Evolutionary conservation across 1,139 yeast species (phyloP), one percentile per base, ranked within the genome.

Genomic region (Geotrichum histeridarum): DNA sequence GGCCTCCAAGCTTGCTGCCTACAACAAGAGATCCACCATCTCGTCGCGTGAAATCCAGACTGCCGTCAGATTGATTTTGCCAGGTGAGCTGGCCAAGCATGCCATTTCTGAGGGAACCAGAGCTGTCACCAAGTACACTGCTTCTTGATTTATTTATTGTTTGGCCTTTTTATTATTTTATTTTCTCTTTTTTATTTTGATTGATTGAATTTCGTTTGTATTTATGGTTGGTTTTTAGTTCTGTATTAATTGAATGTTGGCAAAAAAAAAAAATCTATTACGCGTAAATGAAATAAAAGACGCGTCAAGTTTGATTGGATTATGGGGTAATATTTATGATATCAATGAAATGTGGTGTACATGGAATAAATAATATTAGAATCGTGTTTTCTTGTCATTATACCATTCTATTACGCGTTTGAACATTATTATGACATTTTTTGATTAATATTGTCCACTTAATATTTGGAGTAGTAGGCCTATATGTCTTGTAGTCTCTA

Each of bases 41-140:
- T 90, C 98, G 64, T 96, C 99, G 60, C 90, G 99, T 82, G 99
- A 93, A 79, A 93, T 93, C 72, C 99, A 93, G 80, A 93, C 98
- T 68, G 97, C 99, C 67, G 99, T 93, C 67, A 88, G 98, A 83
- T 86, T 93, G 73, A 93, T 93, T 79, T 86, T 93, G 71, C 99
- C 99, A 66, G 99, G 99, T 84, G 99, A 93, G 81, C 84, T 93
- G 77, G 97, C 99, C 67, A 93, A 91, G 84, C 98, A 91, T 78
- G 97, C 98, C 70, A 96, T 90, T 70, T 87, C 96, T 69, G 98
- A 91, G 80, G 98, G 98, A 83, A 91, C 98, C 70, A 90, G 97
- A 86, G 96, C 99, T 76, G 98, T 93, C 70, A 91, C 98, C 77
- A 93, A 93, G 83, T 93, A 91, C 84, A 89, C 97, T 71, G 87